Evolutionary conservation across 1,284 basidiomycete genomes (phyloP), one percentile per base, ranked within the genome.

Genomic region (Testicularia cyperi): DNA sequence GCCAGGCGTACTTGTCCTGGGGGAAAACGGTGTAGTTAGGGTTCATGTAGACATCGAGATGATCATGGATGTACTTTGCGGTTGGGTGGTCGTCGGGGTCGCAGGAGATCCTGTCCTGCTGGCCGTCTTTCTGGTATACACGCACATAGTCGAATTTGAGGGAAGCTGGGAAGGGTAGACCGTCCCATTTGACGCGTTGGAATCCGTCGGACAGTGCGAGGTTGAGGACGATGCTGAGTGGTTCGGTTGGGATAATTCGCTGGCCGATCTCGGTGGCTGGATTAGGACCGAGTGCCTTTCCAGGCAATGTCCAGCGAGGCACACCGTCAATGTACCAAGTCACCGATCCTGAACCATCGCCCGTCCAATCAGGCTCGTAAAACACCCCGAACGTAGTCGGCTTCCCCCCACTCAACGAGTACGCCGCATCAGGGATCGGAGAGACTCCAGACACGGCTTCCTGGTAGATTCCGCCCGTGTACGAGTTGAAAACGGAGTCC

Each of bases 141-240:
- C 64, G 35, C 0, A 70, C 29, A 20, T 70, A 65, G 28, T 70
- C 65, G 25, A 70, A 19, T 20, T 69, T 68, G 61, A 80, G 69
- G 18, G 77, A 68, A 20, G 79, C 79, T 14, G 80, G 80, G 56
- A 80, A 79, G 9, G 48, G 56, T 20, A 81, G 23, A 7, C 38
- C 27, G n/a, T 19, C 21, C 48, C 44, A 54, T 5, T 46, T 27
- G 25, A 75, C 36, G 15, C 46, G 38, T 25, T 74, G 67, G 40
- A 73, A 75, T 10, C 69, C 65, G 9, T 63, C 39, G 2, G 61
- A 55, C 16, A 75, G 53, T 19, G 68, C 70, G 16, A 73, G 31
- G 21, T 73, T 71, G 39, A 70, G 42, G 20, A 71, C 58, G 18
- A 72, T 65, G 6, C 29, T 44, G 46, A 75, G 53, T 3, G 74